phyloP scores from a whole-genome alignment of 106 monocot genomes.

The Dendrobium nobile region DNA sequence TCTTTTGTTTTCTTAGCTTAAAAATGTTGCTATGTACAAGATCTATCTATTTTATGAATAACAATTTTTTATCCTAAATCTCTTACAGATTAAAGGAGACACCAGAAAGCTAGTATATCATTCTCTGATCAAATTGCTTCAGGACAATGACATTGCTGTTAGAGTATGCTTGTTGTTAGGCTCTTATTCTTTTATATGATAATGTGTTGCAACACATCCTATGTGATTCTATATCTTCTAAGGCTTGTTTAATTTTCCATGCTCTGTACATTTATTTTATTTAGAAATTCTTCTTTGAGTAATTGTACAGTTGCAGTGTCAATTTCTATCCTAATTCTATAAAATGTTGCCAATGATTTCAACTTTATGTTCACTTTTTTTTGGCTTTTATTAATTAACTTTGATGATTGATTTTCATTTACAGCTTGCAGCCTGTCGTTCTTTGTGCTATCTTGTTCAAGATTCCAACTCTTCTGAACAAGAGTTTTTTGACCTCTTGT shows the following conservation, averaged over 20 bases:
- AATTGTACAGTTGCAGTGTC: neutral
- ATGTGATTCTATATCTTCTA: neutral
- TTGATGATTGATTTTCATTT: conserved; percentile 11
- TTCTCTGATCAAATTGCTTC: conserved; percentile 83
- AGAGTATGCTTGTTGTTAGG: conserved; percentile 49
- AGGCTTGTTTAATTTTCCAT: neutral
- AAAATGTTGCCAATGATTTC: neutral
- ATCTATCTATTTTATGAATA: neutral
- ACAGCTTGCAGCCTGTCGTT: conserved; percentile 95
- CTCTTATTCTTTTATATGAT: neutral
- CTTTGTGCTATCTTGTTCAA: conserved; percentile 83
- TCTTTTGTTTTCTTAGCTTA: neutral
- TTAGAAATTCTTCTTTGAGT: neutral
- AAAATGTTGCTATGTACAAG: neutral
- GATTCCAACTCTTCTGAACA: conserved; percentile 79
- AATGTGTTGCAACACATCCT: neutral
- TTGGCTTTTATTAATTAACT: conserved; percentile 7
- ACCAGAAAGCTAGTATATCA: conserved; percentile 66
- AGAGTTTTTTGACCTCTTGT: conserved; percentile 75
- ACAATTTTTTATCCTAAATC: neutral
- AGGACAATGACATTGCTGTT: conserved; percentile 87
- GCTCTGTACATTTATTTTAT: neutral
- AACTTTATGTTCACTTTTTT: neutral
- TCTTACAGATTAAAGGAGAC: conserved; percentile 80
- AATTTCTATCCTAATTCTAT: neutral